Evolutionary conservation across 768 basidiomycete species (phyloP).

Genomic region (Podaxis sp.): DNA sequence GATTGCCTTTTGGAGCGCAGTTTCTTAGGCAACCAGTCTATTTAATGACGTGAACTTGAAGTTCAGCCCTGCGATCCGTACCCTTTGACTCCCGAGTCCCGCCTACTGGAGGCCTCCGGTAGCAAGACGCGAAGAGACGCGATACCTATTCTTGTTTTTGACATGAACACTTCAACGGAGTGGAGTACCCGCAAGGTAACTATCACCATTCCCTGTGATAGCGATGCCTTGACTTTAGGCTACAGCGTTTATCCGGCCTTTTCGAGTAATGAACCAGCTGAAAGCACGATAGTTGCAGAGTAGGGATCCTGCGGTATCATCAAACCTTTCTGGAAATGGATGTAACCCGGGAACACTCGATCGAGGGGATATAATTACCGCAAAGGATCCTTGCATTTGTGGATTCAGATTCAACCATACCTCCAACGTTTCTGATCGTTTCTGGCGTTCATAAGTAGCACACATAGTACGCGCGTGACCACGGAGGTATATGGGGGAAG

Average conservation of each 20-base stretch:
- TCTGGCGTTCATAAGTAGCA: not conserved
- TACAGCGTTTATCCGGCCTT: too few relatives aligned
- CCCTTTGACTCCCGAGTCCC: not conserved
- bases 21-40: constrained; percentile 11
- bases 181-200: not conserved
- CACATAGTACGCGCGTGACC: not conserved
- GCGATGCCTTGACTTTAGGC: too few relatives aligned
- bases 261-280: not conserved
- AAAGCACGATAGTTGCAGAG: not conserved
- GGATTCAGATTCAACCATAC: not conserved
- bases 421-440: not conserved
- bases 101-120: not conserved
- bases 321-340: not conserved
- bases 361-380: not conserved
- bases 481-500: too few relatives aligned
- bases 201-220: not conserved
- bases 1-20: constrained; percentile 3
- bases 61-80: not conserved
- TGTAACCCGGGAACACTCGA: not conserved
- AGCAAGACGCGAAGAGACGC: not conserved
- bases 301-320: not conserved
- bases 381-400: not conserved
- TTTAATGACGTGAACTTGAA: constrained; percentile 6
- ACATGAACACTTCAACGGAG: not conserved
- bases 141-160: not conserved